Percentiles rank a stretch among this genome's conserved stretches.
phyloP scores from a whole-genome alignment of 768 basidiomycete genomes.

The Epithele typhae region DNA sequence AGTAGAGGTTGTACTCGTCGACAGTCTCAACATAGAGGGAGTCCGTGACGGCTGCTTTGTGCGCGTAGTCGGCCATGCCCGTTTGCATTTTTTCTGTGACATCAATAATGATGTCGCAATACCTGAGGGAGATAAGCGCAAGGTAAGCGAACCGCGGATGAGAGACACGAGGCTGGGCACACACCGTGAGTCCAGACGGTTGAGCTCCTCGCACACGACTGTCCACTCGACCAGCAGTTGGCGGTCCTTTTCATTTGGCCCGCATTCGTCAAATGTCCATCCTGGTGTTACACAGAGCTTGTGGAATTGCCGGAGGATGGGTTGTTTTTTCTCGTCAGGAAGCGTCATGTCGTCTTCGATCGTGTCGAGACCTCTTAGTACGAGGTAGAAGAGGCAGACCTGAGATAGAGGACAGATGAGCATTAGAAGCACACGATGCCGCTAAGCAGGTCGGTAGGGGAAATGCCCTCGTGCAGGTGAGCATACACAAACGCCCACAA shows the following conservation, averaged over 20 bases:
- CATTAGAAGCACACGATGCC: too few species aligned
- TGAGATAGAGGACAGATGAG: slow-evolving; percentile 26
- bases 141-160: neutral
- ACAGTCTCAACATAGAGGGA: slow-evolving; percentile 69
- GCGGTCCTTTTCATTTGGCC: slow-evolving; percentile 86
- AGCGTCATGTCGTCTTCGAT: slow-evolving; percentile 99
- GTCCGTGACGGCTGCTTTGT: slow-evolving; percentile 70
- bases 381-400: slow-evolving; percentile 95
- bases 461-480: too few species aligned
- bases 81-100: slow-evolving; percentile 83
- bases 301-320: slow-evolving; percentile 80
- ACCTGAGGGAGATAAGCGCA: slow-evolving; percentile 37
- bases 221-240: slow-evolving; percentile 82
- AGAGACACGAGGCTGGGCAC: slow-evolving; percentile 13
- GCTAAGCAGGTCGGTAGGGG: too few species aligned
- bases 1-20: slow-evolving; percentile 93
- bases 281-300: slow-evolving; percentile 73
- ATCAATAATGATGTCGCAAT: slow-evolving; percentile 76
- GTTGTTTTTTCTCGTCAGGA: slow-evolving; percentile 80
- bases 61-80: slow-evolving; percentile 96
- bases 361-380: slow-evolving; percentile 92
- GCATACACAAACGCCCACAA: too few species aligned
- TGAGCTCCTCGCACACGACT: slow-evolving; percentile 75
- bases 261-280: slow-evolving; percentile 80
- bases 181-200: slow-evolving; percentile 60